phyloP scores from a whole-genome alignment of 257 asterid genomes.

The Oldenlandia corymbosa region DNA sequence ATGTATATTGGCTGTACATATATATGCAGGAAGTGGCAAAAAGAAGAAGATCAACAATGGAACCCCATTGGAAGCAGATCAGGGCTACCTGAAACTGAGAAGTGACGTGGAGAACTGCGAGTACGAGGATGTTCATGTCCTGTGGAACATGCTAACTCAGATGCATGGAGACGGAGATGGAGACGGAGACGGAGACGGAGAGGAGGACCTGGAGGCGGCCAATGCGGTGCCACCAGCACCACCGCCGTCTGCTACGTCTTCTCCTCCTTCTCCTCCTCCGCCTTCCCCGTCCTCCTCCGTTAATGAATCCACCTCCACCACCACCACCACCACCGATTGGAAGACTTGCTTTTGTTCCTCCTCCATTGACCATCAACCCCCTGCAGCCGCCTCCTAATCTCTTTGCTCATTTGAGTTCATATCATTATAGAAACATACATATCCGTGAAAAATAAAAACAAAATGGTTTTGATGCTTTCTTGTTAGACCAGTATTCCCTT shows the following conservation, averaged over 20 bases:
- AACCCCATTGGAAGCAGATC: no score
- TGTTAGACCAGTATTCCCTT: no score
- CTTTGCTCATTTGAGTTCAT: not conserved
- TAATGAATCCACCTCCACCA: not conserved
- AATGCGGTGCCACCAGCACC: no score
- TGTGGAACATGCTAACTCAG: constrained; percentile 1
- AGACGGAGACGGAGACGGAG: no score
- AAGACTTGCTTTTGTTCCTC: no score
- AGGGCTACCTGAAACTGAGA: not conserved
- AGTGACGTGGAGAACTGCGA: not conserved
- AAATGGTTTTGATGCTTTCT: not conserved
- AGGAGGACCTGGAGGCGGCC: no score
- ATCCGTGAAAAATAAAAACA: no score
- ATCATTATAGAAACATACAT: not conserved
- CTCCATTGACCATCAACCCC: not conserved
- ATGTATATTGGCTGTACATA: no score
- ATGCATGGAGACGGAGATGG: no score
- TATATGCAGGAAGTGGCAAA: no score
- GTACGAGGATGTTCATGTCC: not conserved
- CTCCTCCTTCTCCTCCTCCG: not conserved
- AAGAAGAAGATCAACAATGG: no score
- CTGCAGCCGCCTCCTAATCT: not conserved
- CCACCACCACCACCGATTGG: no score
- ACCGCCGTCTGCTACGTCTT: not conserved
- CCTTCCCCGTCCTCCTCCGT: not conserved